Evolutionary conservation across 352 stramenopile genomes (phyloP), one percentile per base, ranked within the genome.

Genomic region (Pythium folliculosum): DNA sequence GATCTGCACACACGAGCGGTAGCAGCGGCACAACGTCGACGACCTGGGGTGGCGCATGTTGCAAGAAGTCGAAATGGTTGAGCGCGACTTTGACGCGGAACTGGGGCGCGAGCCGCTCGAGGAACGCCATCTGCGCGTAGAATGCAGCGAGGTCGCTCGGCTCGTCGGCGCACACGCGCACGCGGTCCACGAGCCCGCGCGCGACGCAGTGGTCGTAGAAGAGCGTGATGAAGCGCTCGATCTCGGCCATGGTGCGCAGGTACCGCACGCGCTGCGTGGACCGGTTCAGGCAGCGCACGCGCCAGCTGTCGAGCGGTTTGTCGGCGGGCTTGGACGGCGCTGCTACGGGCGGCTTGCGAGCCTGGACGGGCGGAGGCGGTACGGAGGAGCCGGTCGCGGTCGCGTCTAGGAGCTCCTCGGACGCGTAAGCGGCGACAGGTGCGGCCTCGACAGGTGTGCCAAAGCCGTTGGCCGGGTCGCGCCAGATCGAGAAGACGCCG

Each of bases 71-170:
- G 10, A 88, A 69, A 51, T 90, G 80, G 49, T 93, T 92, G 27
- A 93, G 77, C 6, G 85, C 85, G 19, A 93, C 56, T 72, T 93
- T 93, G 64, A 91, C 73, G 32, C 78, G 72, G 71, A 93, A 90
- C 32, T 75, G 76, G 0, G 85, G 85, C 14, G 85, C 85, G 21
- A 88, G 62, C 7, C 77, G 82, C 58, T 86, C 67, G 45, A 93
- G 65, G 32, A 90, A 93, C 45, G 72, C 67, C 60, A 91, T 74
- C 63, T 93, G 85, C 25, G 78, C 77, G 60, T 88, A 72, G 58
- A 93, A 92, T 8, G 82, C 58, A 5, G 64, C 47, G 22, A 90
- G 52, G 8, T 90, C 75, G 30, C 69, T 77, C 1, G 85, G 85
- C 63, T 93, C 85, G 58, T 93, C 85, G 1, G 85, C 85, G 43